Evolutionary conservation across 2,329 filamentous ascomycete species (phyloP), one percentile per base, ranked within the genome.

Genomic region (Cercospora sp.): DNA sequence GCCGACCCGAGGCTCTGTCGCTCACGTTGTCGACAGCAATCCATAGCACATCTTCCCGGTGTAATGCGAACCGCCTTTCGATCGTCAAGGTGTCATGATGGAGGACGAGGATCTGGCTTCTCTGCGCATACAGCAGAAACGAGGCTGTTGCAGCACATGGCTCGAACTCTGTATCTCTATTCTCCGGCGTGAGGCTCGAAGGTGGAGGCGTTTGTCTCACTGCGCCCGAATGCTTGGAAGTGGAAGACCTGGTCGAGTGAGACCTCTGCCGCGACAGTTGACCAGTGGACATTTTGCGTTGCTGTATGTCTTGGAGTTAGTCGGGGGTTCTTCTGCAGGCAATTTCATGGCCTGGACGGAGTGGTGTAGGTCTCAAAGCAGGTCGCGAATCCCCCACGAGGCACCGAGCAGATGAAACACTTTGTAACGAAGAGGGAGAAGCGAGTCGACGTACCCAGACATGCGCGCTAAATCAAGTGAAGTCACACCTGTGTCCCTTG

Each of bases 11-110:
- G 3, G 94, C 94, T 69, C 89, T 84, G 73, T 97, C 94, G 79
- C 94, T 97, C 65, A 92, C 89, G 77, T 94, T 98, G 79, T 99
- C 95, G 63, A 96, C 93, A 0, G 90, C 90, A 64, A 99, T 88
- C 75, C 97, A 86, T 65, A 90, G 86, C 31, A 99, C 89, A 72
- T 96, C 90, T 71, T 97, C 91, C 36, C 88, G 86, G 79, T 99
- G 95, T 68, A 89, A 87, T 30, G 91, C 89, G 78, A 98, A 98
- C 18, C 91, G 87, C 69, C 93, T 86, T 76, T 98, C 94, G 72
- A 98, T 90, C 18, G 91, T 92, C 64, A 99, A 82, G 3, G 92
- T 97, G 78, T 98, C 94, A 81, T 98, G 94, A 76, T 97, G 93
- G 33, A 94, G 89, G 79, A 93, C 95, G 26, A 97, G 85, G 67